Conservation (phyloP, 1,139 yeast genomes). For the Eremothecium cymbalariae region DNA sequence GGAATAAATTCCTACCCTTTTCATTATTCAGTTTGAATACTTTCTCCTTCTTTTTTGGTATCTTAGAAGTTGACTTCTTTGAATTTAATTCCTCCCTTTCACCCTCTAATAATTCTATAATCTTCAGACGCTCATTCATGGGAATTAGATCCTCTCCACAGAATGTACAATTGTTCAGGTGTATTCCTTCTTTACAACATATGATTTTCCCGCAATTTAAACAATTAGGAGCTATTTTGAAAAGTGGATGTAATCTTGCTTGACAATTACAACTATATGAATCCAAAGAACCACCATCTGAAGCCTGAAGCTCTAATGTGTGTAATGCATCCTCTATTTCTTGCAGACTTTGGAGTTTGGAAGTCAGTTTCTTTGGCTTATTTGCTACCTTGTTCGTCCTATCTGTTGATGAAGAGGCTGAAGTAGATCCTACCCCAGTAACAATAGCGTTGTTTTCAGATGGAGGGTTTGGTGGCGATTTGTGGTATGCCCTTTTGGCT, state of each 20-base stretch:
- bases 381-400: neutral
- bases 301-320: conserved; percentile 34
- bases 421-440: too few relatives aligned
- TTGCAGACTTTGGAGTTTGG: conserved; percentile 48
- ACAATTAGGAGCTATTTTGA: conserved; percentile 89
- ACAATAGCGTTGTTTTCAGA: too few relatives aligned
- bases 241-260: conserved; percentile 79
- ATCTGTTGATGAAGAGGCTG: too few relatives aligned
- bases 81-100: conserved; percentile 39
- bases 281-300: conserved; percentile 23
- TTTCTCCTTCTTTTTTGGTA: conserved; percentile 18
- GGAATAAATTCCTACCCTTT: conserved; percentile 56
- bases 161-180: conserved; percentile 69
- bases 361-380: neutral
- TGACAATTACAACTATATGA: conserved; percentile 59
- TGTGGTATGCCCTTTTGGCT: too few relatives aligned
- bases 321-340: conserved; percentile 41
- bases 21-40: conserved; percentile 34
- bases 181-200: conserved; percentile 77
- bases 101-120: conserved; percentile 42
- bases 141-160: conserved; percentile 67
- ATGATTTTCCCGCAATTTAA: conserved; percentile 89
- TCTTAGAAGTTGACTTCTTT: conserved; percentile 7
- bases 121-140: conserved; percentile 50
- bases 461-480: too few relatives aligned